These are phyloP conservation scores for Tricholoma hemisulphureum DNA, from an alignment of 768 basidiomycete species.

Conservation along the genomic window DNA sequence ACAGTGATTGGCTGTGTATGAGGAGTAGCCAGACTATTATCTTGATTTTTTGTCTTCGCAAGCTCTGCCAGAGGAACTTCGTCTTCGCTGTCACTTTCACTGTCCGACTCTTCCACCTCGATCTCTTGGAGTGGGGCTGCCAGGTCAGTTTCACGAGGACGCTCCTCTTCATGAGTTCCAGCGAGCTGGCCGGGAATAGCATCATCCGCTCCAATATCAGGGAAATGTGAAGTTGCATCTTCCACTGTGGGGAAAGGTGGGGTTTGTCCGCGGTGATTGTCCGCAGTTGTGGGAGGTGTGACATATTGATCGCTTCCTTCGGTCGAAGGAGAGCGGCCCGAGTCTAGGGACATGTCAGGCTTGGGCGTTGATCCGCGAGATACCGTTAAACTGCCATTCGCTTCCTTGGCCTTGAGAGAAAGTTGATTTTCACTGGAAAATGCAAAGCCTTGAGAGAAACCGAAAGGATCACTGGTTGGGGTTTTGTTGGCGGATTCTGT, in stretches of 20 bases:
- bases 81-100: slow-evolving; percentile 55
- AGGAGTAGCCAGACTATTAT: slow-evolving; percentile 12
- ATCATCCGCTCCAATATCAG: slow-evolving; percentile 32
- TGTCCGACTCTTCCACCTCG: slow-evolving; percentile 51
- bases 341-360: slow-evolving; percentile 14
- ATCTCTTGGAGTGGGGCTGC: slow-evolving; percentile 54
- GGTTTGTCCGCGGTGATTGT: slow-evolving; percentile 13
- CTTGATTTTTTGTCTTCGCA: slow-evolving; percentile 24
- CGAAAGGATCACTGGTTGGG: slow-evolving; percentile 49
- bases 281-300: slow-evolving; percentile 55
- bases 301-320: slow-evolving; percentile 56
- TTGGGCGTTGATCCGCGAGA: slow-evolving; percentile 15
- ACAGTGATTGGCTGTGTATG: slow-evolving; percentile 6
- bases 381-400: neutral
- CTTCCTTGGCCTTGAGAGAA: neutral
- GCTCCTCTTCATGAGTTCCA: slow-evolving; percentile 15
- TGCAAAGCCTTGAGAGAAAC: slow-evolving; percentile 40
- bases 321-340: slow-evolving; percentile 22
- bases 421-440: slow-evolving; percentile 3
- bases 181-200: slow-evolving; percentile 8
- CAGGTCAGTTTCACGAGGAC: slow-evolving; percentile 49
- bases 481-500: slow-evolving; percentile 24
- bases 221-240: slow-evolving; percentile 38
- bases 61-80: slow-evolving; percentile 39
- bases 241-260: slow-evolving; percentile 34